phyloP scores from a whole-genome alignment of 352 stramenopile species.

The Phytopythium cucurbitacearum region DNA sequence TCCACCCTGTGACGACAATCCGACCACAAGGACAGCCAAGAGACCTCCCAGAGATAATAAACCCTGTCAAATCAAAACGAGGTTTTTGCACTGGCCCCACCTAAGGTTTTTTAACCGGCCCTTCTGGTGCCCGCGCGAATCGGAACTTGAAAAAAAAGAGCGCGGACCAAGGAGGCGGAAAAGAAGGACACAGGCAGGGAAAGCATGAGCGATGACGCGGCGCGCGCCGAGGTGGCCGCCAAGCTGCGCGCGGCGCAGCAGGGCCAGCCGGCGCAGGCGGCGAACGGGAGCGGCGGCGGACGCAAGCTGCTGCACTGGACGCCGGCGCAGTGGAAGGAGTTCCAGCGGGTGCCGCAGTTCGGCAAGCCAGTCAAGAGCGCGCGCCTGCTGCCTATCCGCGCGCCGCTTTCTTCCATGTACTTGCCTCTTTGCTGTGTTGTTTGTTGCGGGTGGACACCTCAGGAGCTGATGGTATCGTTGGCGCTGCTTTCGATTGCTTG shows the following conservation, averaged over 20 bases:
- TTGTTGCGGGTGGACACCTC: background rate
- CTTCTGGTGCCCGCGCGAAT: background rate
- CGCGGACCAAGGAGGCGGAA: conserved; percentile 2
- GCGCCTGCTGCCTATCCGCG: conserved; percentile 72
- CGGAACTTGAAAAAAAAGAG: conserved; percentile 7
- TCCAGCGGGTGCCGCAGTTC: conserved; percentile 52
- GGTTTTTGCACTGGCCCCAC: conserved; percentile 1
- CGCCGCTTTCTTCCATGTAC: conserved; percentile 78
- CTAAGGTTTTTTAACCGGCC: conserved; percentile 4
- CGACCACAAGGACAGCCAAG: no score
- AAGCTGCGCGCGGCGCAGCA: conserved; percentile 32
- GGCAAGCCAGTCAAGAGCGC: conserved; percentile 42
- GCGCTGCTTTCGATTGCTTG: background rate
- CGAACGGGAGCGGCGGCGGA: conserved; percentile 7
- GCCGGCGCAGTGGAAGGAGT: conserved; percentile 54
- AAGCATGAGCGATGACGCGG: conserved; percentile 24
- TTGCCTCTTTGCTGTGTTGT: background rate
- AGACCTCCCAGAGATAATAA: no score
- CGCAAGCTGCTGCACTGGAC: conserved; percentile 74
- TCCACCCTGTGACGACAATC: background rate
- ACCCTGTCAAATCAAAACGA: background rate
- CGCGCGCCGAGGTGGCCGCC: conserved; percentile 28
- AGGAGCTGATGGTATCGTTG: background rate
- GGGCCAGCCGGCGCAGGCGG: conserved; percentile 3
- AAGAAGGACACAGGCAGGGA: conserved; percentile 11